Evolutionary conservation across 2,329 filamentous ascomycete species (phyloP).

Genomic region (Penicillium sp.): DNA sequence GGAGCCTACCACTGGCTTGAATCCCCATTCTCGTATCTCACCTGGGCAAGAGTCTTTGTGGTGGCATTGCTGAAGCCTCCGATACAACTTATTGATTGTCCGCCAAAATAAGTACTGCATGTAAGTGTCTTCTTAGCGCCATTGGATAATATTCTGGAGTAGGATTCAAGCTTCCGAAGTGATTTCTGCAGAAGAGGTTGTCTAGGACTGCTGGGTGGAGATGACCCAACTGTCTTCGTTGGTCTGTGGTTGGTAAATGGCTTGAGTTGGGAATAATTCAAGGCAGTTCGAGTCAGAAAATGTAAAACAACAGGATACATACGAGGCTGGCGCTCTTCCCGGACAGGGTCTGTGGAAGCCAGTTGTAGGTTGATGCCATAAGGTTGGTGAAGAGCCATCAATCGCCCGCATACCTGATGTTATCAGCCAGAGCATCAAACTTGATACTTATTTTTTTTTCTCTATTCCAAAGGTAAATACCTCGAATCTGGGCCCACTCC

Average conservation of each 20-base stretch:
- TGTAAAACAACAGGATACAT: not conserved
- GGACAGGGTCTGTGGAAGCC: constrained; percentile 57
- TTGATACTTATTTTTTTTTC: not conserved
- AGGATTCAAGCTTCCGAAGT: not conserved
- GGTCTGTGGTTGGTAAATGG: not conserved
- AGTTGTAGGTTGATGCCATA: constrained; percentile 64
- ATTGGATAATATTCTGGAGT: not conserved
- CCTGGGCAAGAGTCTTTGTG: not conserved
- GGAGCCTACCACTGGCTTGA: not conserved
- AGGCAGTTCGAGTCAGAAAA: not conserved
- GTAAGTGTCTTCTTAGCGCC: not conserved
- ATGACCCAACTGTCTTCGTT: constrained; percentile 4
- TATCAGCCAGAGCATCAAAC: not conserved
- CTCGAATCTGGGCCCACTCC: not conserved
- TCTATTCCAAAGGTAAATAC: not conserved
- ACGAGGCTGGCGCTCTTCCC: not conserved
- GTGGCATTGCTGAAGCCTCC: not conserved
- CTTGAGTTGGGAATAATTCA: not conserved
- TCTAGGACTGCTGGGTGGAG: not conserved
- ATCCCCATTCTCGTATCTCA: constrained; percentile 7
- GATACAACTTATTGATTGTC: not conserved
- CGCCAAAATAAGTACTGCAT: not conserved
- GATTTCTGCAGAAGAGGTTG: not conserved
- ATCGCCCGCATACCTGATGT: constrained; percentile 64
- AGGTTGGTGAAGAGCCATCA: constrained; percentile 66